A percentile compares a stretch with the other conserved stretches of the same genome.
Conservation (phyloP, 352 stramenopile species). For the Phytophthora vignae region DNA sequence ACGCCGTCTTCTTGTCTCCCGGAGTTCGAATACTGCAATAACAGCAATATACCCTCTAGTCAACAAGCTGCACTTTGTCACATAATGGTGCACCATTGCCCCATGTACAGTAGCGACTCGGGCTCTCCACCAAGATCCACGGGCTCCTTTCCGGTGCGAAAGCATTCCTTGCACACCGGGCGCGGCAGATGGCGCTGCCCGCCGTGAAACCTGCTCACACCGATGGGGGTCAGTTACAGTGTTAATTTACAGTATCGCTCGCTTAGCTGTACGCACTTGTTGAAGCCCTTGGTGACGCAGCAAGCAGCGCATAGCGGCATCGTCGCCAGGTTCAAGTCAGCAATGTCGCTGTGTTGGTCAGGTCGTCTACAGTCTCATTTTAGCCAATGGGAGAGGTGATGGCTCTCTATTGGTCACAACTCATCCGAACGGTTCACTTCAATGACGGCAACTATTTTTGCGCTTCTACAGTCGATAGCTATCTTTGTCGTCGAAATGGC, state of each 20-base stretch:
- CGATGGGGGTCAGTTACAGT: slow-evolving; percentile 13
- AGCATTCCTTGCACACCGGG: slow-evolving; percentile 82
- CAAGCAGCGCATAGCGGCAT: slow-evolving; percentile 85
- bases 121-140: slow-evolving; percentile 44
- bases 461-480: slow-evolving; percentile 3
- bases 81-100: neutral
- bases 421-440: slow-evolving; percentile 5
- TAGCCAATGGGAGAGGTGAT: slow-evolving; percentile 24
- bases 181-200: slow-evolving; percentile 55
- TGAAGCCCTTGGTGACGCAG: slow-evolving; percentile 76
- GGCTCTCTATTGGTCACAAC: slow-evolving; percentile 20
- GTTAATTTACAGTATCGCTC: neutral
- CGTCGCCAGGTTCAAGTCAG: slow-evolving; percentile 23
- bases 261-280: slow-evolving; percentile 54
- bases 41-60: slow-evolving; percentile 1
- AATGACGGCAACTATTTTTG: slow-evolving; percentile 26
- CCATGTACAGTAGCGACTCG: slow-evolving; percentile 35
- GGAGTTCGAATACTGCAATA: slow-evolving; percentile 28
- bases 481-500: neutral
- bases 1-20: slow-evolving; percentile 53
- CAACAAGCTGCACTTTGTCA: neutral
- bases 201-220: slow-evolving; percentile 59
- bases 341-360: slow-evolving; percentile 2
- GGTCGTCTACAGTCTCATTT: slow-evolving; percentile 32
- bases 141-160: slow-evolving; percentile 52